A percentile compares a stretch with the other conserved stretches of the same genome.
These are phyloP conservation scores for Dactylellina parvicollis DNA, from an alignment of 2,329 filamentous ascomycete species.

Conservation along the genomic window DNA sequence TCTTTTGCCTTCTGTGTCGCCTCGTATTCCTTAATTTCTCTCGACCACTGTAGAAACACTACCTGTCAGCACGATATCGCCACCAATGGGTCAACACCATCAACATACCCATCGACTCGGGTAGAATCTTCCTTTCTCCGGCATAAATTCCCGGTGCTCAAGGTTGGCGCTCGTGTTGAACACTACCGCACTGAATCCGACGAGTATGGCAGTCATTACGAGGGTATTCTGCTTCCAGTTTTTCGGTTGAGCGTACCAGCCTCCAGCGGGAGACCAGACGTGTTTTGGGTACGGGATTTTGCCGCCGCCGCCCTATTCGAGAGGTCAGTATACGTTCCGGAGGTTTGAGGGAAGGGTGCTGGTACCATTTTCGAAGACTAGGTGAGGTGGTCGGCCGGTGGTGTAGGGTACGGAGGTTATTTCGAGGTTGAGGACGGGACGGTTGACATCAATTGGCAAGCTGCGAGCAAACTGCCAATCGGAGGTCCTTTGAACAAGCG, in stretches of 20 bases:
- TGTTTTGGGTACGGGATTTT: constrained; percentile 92
- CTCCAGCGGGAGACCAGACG: constrained; percentile 98
- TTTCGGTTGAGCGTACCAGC: constrained; percentile 92
- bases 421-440: constrained; percentile 3
- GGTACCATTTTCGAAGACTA: constrained; percentile 54
- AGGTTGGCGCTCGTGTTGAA: constrained; percentile 79
- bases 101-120: constrained; percentile 79
- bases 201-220: constrained; percentile 74
- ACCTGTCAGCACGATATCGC: background rate
- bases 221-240: constrained; percentile 97
- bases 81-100: background rate
- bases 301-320: constrained; percentile 70
- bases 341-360: background rate
- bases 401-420: background rate
- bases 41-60: constrained; percentile 29
- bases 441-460: constrained; percentile 19
- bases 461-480: constrained; percentile 30
- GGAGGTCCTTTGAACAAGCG: constrained; percentile 22
- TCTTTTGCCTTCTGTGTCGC: constrained; percentile 54
- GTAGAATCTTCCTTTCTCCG: constrained; percentile 79
- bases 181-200: constrained; percentile 73
- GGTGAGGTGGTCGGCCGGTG: constrained; percentile 6
- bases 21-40: constrained; percentile 58
- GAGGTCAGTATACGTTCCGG: constrained; percentile 12
- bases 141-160: constrained; percentile 78